Conservation (phyloP, 148 eudicot genomes). For the Amaranthus hypochondriacus region DNA sequence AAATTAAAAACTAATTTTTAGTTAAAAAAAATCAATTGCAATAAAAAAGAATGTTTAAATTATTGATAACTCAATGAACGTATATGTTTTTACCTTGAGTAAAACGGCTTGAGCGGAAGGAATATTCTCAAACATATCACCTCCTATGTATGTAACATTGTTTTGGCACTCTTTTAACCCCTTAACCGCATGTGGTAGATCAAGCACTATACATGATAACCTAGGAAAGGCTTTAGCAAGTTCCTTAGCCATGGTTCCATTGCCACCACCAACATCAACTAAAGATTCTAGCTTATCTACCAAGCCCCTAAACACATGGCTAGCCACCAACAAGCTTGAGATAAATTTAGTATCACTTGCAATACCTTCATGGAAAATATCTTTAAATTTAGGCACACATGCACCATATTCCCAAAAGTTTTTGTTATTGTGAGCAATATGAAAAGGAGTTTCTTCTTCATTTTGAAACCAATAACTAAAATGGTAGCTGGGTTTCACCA, state of each 20-base stretch:
- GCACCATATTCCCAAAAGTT: conserved; percentile 25
- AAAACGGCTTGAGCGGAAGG: conserved; percentile 34
- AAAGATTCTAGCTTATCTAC: conserved; percentile 28
- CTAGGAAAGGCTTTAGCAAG: conserved; percentile 31
- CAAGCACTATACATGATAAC: conserved; percentile 28
- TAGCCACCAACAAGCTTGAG: conserved; percentile 2
- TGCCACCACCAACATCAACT: conserved; percentile 45
- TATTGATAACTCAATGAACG: too few relatives aligned
- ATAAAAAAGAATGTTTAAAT: too few relatives aligned
- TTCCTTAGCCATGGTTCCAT: conserved; percentile 28
- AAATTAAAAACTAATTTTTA: too few relatives aligned
- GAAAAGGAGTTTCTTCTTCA: conserved; percentile 19
- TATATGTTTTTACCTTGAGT: conserved; percentile 31
- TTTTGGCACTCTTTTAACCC: conserved; percentile 13
- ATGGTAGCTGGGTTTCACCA: conserved; percentile 9
- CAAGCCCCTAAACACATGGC: conserved; percentile 17
- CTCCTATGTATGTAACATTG: conserved; percentile 30
- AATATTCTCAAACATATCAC: conserved; percentile 37
- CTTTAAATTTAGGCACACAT: conserved; percentile 2
- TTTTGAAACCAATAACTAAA: conserved; percentile 25
- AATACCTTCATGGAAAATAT: conserved; percentile 25
- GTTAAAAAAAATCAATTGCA: too few relatives aligned
- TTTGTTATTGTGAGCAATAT: conserved; percentile 18
- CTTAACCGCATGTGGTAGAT: conserved; percentile 33
- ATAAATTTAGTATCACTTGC: conserved; percentile 28